Conservation (phyloP, 1,284 basidiomycete species). For the Ustilago crameri region DNA sequence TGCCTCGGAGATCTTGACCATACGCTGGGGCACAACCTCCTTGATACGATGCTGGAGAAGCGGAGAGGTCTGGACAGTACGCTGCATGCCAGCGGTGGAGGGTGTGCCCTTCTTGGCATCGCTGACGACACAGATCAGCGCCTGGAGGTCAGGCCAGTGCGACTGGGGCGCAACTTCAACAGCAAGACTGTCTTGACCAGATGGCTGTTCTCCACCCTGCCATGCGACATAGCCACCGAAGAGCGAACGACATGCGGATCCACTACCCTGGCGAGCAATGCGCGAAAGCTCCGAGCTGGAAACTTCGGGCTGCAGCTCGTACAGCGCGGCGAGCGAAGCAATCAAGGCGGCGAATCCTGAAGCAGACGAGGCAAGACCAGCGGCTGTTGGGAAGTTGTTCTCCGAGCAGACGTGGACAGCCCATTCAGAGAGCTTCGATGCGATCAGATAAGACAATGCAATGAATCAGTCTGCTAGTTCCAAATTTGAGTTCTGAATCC, state of each 20-base stretch:
- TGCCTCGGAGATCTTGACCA: conserved; percentile 82
- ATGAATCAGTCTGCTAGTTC: not conserved
- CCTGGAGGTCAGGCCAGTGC: conserved; percentile 85
- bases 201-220: conserved; percentile 78
- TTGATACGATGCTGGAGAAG: conserved; percentile 90
- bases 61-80: conserved; percentile 89
- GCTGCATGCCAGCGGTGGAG: conserved; percentile 95
- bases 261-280: conserved; percentile 95
- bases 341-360: conserved; percentile 96
- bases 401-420: conserved; percentile 80
- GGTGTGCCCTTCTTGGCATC: conserved; percentile 97
- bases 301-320: conserved; percentile 76
- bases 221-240: conserved; percentile 98
- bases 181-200: conserved; percentile 88
- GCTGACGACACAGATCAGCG: conserved; percentile 95
- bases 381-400: conserved; percentile 99
- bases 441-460: not conserved
- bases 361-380: conserved; percentile 95
- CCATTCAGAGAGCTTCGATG: conserved; percentile 54
- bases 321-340: conserved; percentile 86
- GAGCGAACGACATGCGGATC: conserved; percentile 95
- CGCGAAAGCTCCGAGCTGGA: conserved; percentile 80
- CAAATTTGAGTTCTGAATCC: not conserved
- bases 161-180: conserved; percentile 78
- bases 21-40: conserved; percentile 85